Conservation (phyloP, 1,284 basidiomycete genomes). For the Schizopora paradoxa region DNA sequence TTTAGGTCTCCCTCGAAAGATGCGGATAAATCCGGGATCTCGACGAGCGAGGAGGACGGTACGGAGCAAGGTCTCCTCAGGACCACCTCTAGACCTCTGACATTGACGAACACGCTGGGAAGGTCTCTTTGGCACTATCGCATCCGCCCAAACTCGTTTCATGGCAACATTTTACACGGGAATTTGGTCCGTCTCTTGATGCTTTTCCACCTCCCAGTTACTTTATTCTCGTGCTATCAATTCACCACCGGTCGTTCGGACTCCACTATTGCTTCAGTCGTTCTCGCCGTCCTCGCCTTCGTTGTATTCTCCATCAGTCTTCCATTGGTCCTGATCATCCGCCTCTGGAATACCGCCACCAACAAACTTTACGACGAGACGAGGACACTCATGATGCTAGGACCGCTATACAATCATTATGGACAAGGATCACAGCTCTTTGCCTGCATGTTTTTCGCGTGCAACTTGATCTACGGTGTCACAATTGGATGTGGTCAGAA, state of each 20-base stretch:
- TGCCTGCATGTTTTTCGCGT: slow-evolving; percentile 73
- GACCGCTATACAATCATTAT: slow-evolving; percentile 95
- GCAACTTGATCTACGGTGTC: slow-evolving; percentile 77
- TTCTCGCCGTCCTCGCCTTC: slow-evolving; percentile 73
- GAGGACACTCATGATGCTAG: slow-evolving; percentile 82
- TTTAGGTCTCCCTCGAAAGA: slow-evolving; percentile 12
- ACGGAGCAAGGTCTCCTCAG: slow-evolving; percentile 31
- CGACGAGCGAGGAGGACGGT: slow-evolving; percentile 15
- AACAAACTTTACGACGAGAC: slow-evolving; percentile 94
- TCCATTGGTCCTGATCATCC: slow-evolving; percentile 70
- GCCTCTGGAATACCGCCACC: slow-evolving; percentile 74
- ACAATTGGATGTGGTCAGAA: slow-evolving; percentile 86
- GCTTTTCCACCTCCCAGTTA: slow-evolving; percentile 91
- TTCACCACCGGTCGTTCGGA: slow-evolving; percentile 55
- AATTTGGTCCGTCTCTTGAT: slow-evolving; percentile 88
- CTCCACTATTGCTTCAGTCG: slow-evolving; percentile 53
- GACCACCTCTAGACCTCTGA: slow-evolving; percentile 26
- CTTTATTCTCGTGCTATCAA: slow-evolving; percentile 86
- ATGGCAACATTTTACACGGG: slow-evolving; percentile 74
- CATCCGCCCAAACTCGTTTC: slow-evolving; percentile 66
- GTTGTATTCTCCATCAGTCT: slow-evolving; percentile 73
- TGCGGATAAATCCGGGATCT: slow-evolving; percentile 10
- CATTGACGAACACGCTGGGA: slow-evolving; percentile 16
- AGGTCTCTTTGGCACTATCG: slow-evolving; percentile 53
- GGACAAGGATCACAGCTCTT: slow-evolving; percentile 89